These are phyloP conservation scores for Didymella segeticola DNA, from an alignment of 2,329 filamentous ascomycete genomes.

Conservation along the genomic window DNA sequence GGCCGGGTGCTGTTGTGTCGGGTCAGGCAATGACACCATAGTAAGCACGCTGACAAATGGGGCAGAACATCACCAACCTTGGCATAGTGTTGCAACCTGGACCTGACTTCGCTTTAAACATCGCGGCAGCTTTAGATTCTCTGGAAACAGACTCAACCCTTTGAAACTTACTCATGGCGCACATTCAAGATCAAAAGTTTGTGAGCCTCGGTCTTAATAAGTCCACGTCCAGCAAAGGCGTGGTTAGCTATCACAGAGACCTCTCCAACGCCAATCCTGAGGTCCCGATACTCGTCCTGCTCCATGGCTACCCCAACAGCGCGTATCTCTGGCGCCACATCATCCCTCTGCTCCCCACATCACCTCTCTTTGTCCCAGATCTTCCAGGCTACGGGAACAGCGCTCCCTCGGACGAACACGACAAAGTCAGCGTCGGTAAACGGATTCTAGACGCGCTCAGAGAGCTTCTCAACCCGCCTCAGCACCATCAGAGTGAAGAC, in stretches of 20 bases:
- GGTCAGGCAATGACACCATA: neutral
- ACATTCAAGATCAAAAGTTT: slow-evolving; percentile 1
- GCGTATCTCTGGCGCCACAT: slow-evolving; percentile 42
- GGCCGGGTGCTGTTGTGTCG: no score
- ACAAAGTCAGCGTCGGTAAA: slow-evolving; percentile 37
- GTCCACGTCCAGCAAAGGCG: slow-evolving; percentile 7
- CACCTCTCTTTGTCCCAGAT: slow-evolving; percentile 39
- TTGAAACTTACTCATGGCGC: neutral
- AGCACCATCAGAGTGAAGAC: neutral
- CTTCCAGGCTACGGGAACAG: slow-evolving; percentile 42
- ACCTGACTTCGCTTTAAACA: neutral
- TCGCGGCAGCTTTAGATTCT: no score
- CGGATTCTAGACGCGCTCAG: slow-evolving; percentile 31
- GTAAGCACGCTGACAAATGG: slow-evolving; percentile 8
- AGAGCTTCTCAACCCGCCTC: slow-evolving; percentile 17
- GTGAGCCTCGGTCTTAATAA: neutral
- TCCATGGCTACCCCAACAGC: slow-evolving; percentile 44
- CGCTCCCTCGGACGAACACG: slow-evolving; percentile 28
- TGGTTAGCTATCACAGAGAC: slow-evolving; percentile 33
- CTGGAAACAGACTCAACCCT: no score
- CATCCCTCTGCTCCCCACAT: slow-evolving; percentile 35
- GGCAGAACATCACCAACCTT: neutral
- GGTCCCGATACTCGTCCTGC: slow-evolving; percentile 38
- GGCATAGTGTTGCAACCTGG: neutral
- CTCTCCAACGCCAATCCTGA: slow-evolving; percentile 27